Base-by-base conservation (phyloP, 148 eudicot genomes). In the Fallopia convolvulus region DNA sequence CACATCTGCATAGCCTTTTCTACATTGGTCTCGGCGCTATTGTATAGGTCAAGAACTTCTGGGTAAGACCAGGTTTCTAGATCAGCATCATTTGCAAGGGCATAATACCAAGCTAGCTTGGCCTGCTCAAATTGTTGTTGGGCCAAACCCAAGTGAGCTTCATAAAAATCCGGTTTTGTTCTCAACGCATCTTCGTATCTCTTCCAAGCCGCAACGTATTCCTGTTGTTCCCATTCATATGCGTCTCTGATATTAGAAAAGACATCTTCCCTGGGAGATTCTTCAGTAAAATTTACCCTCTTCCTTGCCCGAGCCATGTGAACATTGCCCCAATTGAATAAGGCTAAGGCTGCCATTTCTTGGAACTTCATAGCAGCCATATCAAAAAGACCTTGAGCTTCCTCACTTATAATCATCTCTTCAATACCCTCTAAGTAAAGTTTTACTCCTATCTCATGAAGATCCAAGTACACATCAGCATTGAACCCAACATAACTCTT, bases 311-410 rank as follows among this genome's bases (percentile, higher is more conserved):
- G 83, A 46, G 99, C 87, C 97, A 95, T 91, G 81, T 93, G 98
- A 74, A 91, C 92, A 84, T 91, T 95, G 60, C 99, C 99, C 83
- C 98, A 93, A 77, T 95, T 95, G 79, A 95, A 95, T 71, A 93
- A 80, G 76, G 99, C 98, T 80, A 95, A 88, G 74, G 98, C 97
- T 6, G 90, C 88, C 98, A 95, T 86, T 76, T 95, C 99, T 75
- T 93, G 94, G 70, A 95, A 95, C 79, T 90, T 93, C 32, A 88
- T 91, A 32, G 89, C 91, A 50, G 99, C 97, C 58, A 83, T 63
- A 20, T 83, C 77, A 48, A 95, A 95, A 23, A 84, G 81, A 42
- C 79, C 82, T 86, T 91, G 97, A 75, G 97, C 94, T 83, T 93
- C 97, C 74, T 93, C 97, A 77, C 97, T 91, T 7, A 92, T 86